Conservation (phyloP, 352 stramenopile genomes). For the Albugo laibachii region DNA sequence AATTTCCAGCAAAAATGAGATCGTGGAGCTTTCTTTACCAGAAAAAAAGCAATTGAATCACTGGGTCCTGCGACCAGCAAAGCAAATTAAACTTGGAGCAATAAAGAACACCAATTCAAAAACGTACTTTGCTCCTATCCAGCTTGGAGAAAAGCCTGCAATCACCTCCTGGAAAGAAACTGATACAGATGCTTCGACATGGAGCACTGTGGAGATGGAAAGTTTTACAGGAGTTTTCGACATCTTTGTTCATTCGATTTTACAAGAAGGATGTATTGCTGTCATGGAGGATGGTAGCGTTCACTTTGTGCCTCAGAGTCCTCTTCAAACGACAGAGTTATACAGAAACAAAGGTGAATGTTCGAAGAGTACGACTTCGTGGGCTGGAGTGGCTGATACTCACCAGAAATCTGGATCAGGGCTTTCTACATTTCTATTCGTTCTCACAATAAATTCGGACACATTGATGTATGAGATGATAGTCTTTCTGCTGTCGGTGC, state of each 20-base stretch:
- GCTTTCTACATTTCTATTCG: constrained; percentile 12
- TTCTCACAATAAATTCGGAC: constrained; percentile 29
- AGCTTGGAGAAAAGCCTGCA: constrained; percentile 7
- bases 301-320: constrained; percentile 28
- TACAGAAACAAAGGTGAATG: not conserved
- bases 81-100: too few relatives aligned
- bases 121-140: too few relatives aligned
- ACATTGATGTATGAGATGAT: constrained; percentile 22
- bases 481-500: constrained; percentile 27
- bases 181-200: constrained; percentile 44
- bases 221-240: constrained; percentile 13
- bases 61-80: too few relatives aligned
- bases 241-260: constrained; percentile 36
- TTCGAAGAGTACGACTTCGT: too few relatives aligned
- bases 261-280: constrained; percentile 37
- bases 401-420: not conserved
- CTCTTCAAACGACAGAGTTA: constrained; percentile 5
- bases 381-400: not conserved
- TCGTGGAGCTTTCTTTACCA: constrained; percentile 29
- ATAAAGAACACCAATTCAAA: too few relatives aligned
- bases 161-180: constrained; percentile 37
- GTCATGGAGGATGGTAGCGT: constrained; percentile 46
- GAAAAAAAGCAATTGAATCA: too few relatives aligned
- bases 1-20: constrained; percentile 35
- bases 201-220: constrained; percentile 19